Base-by-base conservation (phyloP, 1,284 basidiomycete species). In the Sporisorium scitamineum region DNA sequence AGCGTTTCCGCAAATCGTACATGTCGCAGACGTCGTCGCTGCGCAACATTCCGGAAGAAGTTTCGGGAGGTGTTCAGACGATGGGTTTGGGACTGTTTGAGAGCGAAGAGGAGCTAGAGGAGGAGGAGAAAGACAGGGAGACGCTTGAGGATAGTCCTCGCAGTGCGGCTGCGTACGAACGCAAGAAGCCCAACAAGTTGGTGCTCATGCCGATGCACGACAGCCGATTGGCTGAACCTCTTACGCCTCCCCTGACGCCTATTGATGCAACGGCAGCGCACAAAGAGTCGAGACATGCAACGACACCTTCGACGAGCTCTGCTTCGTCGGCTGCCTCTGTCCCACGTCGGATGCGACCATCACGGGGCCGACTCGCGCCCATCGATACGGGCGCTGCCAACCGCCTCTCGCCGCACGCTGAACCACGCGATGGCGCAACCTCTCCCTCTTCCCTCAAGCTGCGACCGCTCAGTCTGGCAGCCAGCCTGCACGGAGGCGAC, bases 51-150 rank as follows among this genome's bases (percentile, higher is more conserved):
- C 72, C 72, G 5, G 72, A 75, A 29, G 67, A 70, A 54, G 26
- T 66, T 16, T 55, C 58, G 14, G 66, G 62, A 6, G 61, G 71
- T 31, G 45, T 56, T 20, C 57, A 59, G 48, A 75, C 67, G 11
- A 69, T 75, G 61, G 72, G 72, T 3, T 54, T 75, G 11, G 72
- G 72, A 1, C 42, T 75, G 51, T 75, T 70, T 39, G 72, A 74
- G 58, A 63, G 54, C 50, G 71, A 64, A 27, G 70, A 73, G 37
- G 71, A 65, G 22, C 42, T 47, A 14, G 64, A 55, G 52, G 51
- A 61, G n/a, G 57, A 68, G 5, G 61, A 67, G 14, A 58, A 69
- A 48, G 51, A 59, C 27, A 45, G 50, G 34, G 71, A 74, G 39
- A 61, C 47, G 24, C 59, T 67, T 7, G 50, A 61, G 18, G 69